These are phyloP conservation scores for Entomortierella parvispora DNA, from an alignment of 192 early-diverging fungal species.

Conservation along the genomic window DNA sequence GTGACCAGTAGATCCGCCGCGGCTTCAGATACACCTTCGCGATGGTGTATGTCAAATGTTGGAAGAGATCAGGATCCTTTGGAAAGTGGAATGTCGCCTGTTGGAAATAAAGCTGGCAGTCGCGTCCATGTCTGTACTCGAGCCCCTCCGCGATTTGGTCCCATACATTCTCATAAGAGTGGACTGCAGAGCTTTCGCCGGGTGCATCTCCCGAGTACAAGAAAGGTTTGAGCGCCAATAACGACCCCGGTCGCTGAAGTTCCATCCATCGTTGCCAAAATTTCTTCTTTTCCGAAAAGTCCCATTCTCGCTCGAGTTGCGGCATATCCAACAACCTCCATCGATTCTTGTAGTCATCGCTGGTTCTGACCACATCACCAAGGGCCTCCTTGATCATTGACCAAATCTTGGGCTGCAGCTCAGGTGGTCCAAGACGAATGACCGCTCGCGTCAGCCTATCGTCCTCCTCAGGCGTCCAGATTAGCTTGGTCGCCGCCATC, in stretches of 20 bases:
- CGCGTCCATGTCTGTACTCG: constrained; percentile 36
- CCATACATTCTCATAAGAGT: constrained; percentile 7
- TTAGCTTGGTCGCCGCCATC: constrained; percentile 16
- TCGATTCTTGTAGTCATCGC: constrained; percentile 27
- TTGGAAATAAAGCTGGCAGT: constrained; percentile 38
- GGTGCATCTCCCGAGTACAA: background rate
- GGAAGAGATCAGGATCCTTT: constrained; percentile 26
- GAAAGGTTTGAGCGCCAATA: background rate
- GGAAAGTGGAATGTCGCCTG: constrained; percentile 15
- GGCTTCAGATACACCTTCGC: constrained; percentile 21
- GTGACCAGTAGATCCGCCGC: constrained; percentile 10
- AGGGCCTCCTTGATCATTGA: constrained; percentile 37
- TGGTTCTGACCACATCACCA: constrained; percentile 15
- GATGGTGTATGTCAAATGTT: constrained; percentile 3
- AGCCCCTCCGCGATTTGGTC: constrained; percentile 45
- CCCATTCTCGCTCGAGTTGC: constrained; percentile 37
- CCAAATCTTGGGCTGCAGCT: constrained; percentile 36
- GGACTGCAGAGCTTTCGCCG: background rate
- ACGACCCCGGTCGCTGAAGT: constrained; percentile 8
- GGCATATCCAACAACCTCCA: constrained; percentile 43
- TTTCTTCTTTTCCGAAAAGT: constrained; percentile 24
- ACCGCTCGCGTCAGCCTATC: constrained; percentile 34
- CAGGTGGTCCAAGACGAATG: constrained; percentile 42
- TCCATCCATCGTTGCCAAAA: constrained; percentile 46
- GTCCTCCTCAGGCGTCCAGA: constrained; percentile 51